Evolutionary conservation across 768 basidiomycete species (phyloP).

Genomic region (Agrocybe praecox): DNA sequence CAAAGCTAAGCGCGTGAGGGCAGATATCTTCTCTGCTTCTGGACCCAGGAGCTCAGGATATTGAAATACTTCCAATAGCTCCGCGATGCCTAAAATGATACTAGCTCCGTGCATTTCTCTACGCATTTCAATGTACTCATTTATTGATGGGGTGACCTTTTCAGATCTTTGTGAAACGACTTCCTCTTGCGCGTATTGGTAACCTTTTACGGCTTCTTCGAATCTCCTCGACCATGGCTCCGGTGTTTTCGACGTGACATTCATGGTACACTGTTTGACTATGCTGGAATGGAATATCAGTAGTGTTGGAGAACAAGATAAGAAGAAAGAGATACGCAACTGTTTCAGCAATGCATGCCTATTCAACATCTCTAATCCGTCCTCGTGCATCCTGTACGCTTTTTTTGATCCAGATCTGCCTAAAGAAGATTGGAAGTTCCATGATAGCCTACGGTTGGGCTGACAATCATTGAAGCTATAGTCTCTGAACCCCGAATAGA

Average conservation of each 20-base stretch:
- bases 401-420: background rate
- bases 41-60: slow-evolving; percentile 31
- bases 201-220: slow-evolving; percentile 34
- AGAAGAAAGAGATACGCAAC: slow-evolving; percentile 29
- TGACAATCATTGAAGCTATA: background rate
- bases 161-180: slow-evolving; percentile 25
- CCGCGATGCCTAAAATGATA: slow-evolving; percentile 54
- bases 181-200: slow-evolving; percentile 33
- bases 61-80: slow-evolving; percentile 50
- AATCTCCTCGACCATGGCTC: slow-evolving; percentile 45
- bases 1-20: slow-evolving; percentile 41
- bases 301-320: background rate
- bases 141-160: slow-evolving; percentile 38
- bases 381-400: background rate
- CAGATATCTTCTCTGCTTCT: slow-evolving; percentile 10
- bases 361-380: slow-evolving; percentile 21
- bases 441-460: background rate
- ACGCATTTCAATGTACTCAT: slow-evolving; percentile 47
- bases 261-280: slow-evolving; percentile 28
- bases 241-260: slow-evolving; percentile 32
- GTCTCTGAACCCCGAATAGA: slow-evolving; percentile 36
- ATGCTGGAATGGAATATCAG: background rate
- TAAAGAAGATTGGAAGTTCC: background rate
- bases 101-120: slow-evolving; percentile 50
- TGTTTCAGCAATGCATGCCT: slow-evolving; percentile 34